Conservation (phyloP, 2,329 filamentous ascomycete genomes). For the Clarireedia homoeocarpa region DNA sequence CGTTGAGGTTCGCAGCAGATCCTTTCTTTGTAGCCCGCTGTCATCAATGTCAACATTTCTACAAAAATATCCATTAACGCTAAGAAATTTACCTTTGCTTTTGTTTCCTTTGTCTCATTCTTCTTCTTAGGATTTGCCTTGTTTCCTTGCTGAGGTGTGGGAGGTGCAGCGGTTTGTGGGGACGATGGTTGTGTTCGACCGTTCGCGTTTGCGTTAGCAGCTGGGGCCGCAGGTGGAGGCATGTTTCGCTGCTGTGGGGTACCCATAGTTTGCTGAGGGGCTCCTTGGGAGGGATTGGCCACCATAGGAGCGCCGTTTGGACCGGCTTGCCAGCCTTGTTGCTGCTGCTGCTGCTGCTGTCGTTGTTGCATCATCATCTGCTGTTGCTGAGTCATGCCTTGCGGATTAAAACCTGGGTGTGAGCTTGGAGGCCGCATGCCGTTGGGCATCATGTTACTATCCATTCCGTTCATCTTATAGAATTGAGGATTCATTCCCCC, state of each 20-base stretch:
- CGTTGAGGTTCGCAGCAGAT: constrained; percentile 46
- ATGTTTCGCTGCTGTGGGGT: constrained; percentile 67
- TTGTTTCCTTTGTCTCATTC: constrained; percentile 75
- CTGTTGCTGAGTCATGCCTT: constrained; percentile 45
- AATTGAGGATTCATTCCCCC: constrained; percentile 51
- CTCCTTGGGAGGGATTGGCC: constrained; percentile 36
- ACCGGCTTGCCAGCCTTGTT: constrained; percentile 27
- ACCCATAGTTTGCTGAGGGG: constrained; percentile 35
- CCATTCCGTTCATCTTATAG: constrained; percentile 46
- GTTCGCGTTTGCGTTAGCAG: constrained; percentile 40
- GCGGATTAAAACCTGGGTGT: constrained; percentile 51
- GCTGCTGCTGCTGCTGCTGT: constrained; percentile 40
- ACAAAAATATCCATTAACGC: constrained; percentile 28
- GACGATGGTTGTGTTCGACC: constrained; percentile 52
- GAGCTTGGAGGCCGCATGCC: constrained; percentile 62
- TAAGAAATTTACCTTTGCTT: constrained; percentile 53
- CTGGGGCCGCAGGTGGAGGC: constrained; percentile 57
- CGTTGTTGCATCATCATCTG: constrained; percentile 46
- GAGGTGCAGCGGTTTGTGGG: constrained; percentile 59
- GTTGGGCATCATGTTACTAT: constrained; percentile 55
- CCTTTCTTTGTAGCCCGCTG: constrained; percentile 47
- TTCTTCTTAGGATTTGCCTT: constrained; percentile 77
- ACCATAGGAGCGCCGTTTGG: constrained; percentile 34
- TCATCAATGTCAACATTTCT: constrained; percentile 30
- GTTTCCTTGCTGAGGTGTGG: constrained; percentile 65